A percentile compares a stretch with the other conserved stretches of the same genome.
Conservation (phyloP, 345 rosid species). For the Hibiscus syriacus region DNA sequence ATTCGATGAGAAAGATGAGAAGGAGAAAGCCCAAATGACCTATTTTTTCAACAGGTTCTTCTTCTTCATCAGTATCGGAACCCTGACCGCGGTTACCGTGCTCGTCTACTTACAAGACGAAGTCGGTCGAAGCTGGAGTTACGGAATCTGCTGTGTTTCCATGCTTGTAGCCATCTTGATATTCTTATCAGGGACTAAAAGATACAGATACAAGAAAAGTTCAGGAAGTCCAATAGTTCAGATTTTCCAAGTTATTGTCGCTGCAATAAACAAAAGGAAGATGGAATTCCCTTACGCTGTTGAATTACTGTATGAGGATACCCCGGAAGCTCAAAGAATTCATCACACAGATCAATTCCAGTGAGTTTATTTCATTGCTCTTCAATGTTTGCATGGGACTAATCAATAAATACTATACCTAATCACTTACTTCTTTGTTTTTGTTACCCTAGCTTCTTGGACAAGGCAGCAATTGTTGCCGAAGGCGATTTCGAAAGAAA, state of each 20-base stretch:
- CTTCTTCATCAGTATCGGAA: neutral
- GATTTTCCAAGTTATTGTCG: neutral
- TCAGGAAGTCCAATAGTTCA: neutral
- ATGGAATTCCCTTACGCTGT: neutral
- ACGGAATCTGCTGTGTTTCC: neutral
- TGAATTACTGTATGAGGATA: neutral
- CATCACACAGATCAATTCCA: neutral
- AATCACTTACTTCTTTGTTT: neutral
- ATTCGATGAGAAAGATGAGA: neutral
- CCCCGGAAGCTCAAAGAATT: neutral
- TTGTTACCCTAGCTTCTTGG: neutral
- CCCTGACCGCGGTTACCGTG: neutral
- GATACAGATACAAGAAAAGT: neutral
- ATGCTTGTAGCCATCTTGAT: neutral
- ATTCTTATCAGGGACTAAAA: neutral
- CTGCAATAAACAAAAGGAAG: neutral
- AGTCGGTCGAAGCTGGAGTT: neutral
- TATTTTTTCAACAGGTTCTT: neutral
- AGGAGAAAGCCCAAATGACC: neutral
- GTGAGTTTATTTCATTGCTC: neutral
- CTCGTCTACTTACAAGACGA: neutral
- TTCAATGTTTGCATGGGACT: neutral
- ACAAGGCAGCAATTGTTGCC: neutral
- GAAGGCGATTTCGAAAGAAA: neutral
- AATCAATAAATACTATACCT: neutral